A percentile compares a stretch with the other conserved stretches of the same genome.
These are phyloP conservation scores for Kondoa malvinella DNA, from an alignment of 768 basidiomycete species.

Conservation along the genomic window DNA sequence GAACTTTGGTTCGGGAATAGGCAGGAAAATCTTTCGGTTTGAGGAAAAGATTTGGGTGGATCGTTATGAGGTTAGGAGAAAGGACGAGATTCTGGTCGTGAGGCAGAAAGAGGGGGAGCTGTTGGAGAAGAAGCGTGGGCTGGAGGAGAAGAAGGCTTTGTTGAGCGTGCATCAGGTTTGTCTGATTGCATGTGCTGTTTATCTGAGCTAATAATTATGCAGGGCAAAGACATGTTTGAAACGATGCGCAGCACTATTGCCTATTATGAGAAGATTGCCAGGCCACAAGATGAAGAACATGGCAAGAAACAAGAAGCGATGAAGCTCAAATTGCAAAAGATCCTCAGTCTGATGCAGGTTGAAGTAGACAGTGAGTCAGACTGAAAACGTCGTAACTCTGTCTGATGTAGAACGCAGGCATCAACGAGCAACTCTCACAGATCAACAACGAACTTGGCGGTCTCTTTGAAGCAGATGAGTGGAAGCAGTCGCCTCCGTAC, in stretches of 20 bases:
- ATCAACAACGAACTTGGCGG: neutral
- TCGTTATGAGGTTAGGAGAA: neutral
- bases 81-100: neutral
- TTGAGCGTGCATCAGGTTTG: neutral
- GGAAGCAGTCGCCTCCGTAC: neutral
- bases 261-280: conserved; percentile 1
- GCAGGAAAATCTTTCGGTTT: neutral
- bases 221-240: conserved; percentile 7
- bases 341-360: neutral
- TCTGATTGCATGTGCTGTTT: neutral
- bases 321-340: neutral
- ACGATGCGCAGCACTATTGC: neutral
- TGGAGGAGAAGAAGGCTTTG: neutral
- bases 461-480: neutral
- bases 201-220: neutral
- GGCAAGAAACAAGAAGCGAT: neutral
- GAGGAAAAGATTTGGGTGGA: conserved; percentile 4
- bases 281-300: neutral
- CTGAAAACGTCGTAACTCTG: neutral
- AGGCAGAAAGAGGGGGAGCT: neutral
- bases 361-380: neutral
- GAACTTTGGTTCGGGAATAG: neutral
- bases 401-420: neutral
- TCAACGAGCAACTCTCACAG: neutral
- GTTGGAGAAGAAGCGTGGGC: neutral